Base-by-base conservation (phyloP, 257 asterid genomes). In the Catharanthus roseus region DNA sequence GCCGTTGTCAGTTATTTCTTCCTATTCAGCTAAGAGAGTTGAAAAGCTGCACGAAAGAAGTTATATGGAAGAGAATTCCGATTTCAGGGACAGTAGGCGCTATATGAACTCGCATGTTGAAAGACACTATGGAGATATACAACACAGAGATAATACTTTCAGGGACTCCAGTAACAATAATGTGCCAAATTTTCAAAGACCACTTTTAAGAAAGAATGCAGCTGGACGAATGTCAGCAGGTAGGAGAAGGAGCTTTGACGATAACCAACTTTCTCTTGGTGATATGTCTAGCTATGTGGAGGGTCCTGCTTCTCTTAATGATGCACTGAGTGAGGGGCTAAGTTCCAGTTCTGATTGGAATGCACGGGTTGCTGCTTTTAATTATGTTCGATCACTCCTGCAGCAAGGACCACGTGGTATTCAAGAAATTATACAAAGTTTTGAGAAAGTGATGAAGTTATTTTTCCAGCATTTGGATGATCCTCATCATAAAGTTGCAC, bases 401-500 rank as follows among this genome's bases (percentile, higher is more conserved):
- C 97, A 89, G 83, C 97, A 89, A 82, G 99, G 97, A 69, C 85
- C 96, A 44, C 86, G 95, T 76, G 97, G 97, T 75, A 75, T 88
- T 80, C 99, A 92, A 85, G 99, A 95, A 89, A 82, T 95, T 75
- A 79, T 82, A 70, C 99, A 88, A 84, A 91, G 96, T 79, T 95
- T 95, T 74, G 99, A 95, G 89, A 95, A 91, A 83, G 96, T 95
- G 79, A 95, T 95, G 97, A 95, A 95, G 85, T 83, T 95, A 68
- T 95, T 88, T 82, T 95, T 91, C 83, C 97, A 88, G 88, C 97
- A 95, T 82, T 87, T 95, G 89, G 99, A 91, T 82, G 99, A 95
- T 75, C 97, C 97, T 74, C 99, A 95, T 78, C 99, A 95, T 81
- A 95, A 95, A 81, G 99, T 95, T 77, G 99, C 99, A 54, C 99